A percentile compares a stretch with the other conserved stretches of the same genome.
These are phyloP conservation scores for Diaporthe sp. DNA, from an alignment of 2,329 filamentous ascomycete genomes.

Conservation along the genomic window DNA sequence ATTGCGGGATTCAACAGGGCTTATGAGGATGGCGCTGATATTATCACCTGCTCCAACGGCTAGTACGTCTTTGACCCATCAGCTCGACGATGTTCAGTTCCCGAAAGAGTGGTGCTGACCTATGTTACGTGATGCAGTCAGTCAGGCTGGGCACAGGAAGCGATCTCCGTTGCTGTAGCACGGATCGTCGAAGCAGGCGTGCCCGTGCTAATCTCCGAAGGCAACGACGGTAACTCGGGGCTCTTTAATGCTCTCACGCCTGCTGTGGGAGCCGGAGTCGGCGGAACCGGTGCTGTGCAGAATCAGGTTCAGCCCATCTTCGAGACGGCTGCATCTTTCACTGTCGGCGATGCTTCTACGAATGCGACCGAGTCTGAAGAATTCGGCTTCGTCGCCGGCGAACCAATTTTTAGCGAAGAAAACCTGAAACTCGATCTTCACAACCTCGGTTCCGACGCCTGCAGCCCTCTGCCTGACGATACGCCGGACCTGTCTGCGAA, in stretches of 20 bases:
- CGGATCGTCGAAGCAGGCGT: conserved; percentile 19
- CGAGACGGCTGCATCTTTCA: conserved; percentile 13
- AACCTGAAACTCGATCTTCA: conserved; percentile 1
- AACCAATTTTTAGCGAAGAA: background rate
- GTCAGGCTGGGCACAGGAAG: conserved; percentile 11
- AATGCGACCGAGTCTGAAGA: conserved; percentile 5
- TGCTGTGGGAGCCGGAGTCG: background rate
- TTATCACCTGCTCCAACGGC: conserved; percentile 21
- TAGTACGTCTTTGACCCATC: background rate
- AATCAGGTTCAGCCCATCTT: conserved; percentile 24
- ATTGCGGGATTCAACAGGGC: conserved; percentile 27
- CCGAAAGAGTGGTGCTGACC: background rate
- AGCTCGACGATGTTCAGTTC: background rate
- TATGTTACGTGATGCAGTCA: background rate
- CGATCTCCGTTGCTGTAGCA: conserved; percentile 3
- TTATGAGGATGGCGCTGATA: conserved; percentile 19
- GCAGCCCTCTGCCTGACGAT: conserved; percentile 4
- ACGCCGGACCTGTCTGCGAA: conserved; percentile 31
- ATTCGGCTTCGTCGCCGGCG: conserved; percentile 14
- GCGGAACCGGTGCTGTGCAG: conserved; percentile 12
- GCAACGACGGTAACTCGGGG: background rate
- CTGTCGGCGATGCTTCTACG: background rate
- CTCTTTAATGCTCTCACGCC: background rate
- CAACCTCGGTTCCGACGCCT: conserved; percentile 16
- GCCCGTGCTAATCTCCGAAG: conserved; percentile 4